These are phyloP conservation scores for Fusarium acutatum DNA, from an alignment of 2,329 filamentous ascomycete genomes.

Conservation along the genomic window DNA sequence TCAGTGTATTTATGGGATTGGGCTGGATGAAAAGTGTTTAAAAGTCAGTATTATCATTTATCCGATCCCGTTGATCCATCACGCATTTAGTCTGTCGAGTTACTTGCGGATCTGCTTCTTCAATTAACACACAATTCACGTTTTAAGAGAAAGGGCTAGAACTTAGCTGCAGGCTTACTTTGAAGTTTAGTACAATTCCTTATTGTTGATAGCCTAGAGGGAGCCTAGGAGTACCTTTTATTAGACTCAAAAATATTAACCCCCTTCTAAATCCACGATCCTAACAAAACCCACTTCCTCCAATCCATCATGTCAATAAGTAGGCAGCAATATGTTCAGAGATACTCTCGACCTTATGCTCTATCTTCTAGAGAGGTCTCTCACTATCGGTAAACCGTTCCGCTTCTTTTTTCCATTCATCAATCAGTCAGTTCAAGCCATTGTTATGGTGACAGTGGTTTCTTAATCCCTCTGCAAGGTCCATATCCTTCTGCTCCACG, in stretches of 20 bases:
- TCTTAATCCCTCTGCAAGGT: background rate
- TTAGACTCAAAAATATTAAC: rapidly evolving
- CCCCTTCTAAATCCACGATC: background rate
- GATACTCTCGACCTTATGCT: background rate
- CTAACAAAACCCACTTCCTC: background rate
- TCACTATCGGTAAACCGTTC: background rate
- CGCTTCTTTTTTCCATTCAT: rapidly evolving
- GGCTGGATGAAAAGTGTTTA: background rate
- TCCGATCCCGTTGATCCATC: background rate
- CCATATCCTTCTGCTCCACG: background rate
- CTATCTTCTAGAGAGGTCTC: rapidly evolving
- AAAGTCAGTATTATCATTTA: rapidly evolving
- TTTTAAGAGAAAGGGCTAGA: rapidly evolving
- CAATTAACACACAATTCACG: rapidly evolving
- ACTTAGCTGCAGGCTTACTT: background rate
- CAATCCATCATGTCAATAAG: background rate
- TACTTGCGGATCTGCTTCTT: background rate
- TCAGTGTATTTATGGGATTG: background rate
- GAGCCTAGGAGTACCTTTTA: background rate
- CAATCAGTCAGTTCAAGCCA: rapidly evolving
- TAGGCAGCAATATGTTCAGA: background rate
- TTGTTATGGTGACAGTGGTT: rapidly evolving
- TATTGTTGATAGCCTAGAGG: rapidly evolving
- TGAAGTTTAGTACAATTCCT: rapidly evolving
- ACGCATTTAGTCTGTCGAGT: too few species aligned